A percentile compares a stretch with the other conserved stretches of the same genome.
Evolutionary conservation across 768 basidiomycete species (phyloP).

Genomic region (Auricularia sp.): DNA sequence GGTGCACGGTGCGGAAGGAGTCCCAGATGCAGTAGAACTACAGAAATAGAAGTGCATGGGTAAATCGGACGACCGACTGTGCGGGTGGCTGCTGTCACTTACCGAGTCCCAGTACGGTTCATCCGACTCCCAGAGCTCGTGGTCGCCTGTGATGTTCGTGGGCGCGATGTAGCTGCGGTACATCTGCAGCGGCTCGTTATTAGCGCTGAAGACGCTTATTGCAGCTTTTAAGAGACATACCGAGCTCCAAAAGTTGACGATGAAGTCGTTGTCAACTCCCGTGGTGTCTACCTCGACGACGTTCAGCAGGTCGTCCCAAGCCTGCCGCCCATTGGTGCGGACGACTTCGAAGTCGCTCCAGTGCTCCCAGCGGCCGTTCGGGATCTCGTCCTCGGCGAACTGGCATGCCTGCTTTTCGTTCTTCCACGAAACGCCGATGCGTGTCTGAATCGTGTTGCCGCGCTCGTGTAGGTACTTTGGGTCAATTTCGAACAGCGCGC

Average conservation of each 20-base stretch:
- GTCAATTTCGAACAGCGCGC: neutral
- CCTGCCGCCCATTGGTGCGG: neutral
- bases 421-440: slow-evolving; percentile 12
- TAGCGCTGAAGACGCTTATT: too few relatives aligned
- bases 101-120: slow-evolving; percentile 16
- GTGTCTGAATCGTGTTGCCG: slow-evolving; percentile 2
- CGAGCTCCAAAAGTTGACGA: slow-evolving; percentile 10
- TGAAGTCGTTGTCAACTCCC: slow-evolving; percentile 7
- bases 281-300: slow-evolving; percentile 8
- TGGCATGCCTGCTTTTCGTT: slow-evolving; percentile 7
- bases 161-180: slow-evolving; percentile 52
- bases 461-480: neutral
- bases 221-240: too few relatives aligned
- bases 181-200: slow-evolving; percentile 9
- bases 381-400: slow-evolving; percentile 11
- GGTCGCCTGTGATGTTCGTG: slow-evolving; percentile 18
- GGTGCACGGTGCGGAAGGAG: slow-evolving; percentile 10
- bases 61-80: neutral
- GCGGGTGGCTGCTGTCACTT: too few relatives aligned
- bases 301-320: slow-evolving; percentile 7
- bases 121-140: slow-evolving; percentile 17
- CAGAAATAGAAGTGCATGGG: neutral
- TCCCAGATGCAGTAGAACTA: slow-evolving; percentile 19
- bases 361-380: neutral
- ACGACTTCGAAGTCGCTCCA: neutral